These are phyloP conservation scores for Mycosphaerella arachidis DNA, from an alignment of 2,329 filamentous ascomycete species.

Conservation along the genomic window DNA sequence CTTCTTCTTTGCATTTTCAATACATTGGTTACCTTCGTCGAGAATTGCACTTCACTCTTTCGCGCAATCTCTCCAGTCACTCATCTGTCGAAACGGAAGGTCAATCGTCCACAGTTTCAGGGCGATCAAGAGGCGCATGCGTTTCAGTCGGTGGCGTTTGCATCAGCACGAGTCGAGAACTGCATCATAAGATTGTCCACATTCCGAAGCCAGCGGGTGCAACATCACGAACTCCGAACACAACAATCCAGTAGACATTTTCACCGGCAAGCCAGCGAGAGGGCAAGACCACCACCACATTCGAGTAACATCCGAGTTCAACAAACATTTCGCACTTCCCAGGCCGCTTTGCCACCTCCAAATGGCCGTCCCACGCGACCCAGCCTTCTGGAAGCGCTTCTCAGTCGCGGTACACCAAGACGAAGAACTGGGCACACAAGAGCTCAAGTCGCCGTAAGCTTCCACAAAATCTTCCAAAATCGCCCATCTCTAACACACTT, in stretches of 20 bases:
- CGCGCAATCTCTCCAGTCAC: slow-evolving; percentile 9
- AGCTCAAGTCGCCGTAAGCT: slow-evolving; percentile 39
- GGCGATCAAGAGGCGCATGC: neutral
- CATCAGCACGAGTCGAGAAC: neutral
- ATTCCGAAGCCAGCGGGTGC: neutral
- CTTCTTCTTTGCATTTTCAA: neutral
- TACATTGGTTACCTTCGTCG: neutral
- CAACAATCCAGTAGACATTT: neutral
- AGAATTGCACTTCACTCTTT: slow-evolving; percentile 21
- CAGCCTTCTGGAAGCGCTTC: slow-evolving; percentile 58
- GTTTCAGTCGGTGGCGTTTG: slow-evolving; percentile 1
- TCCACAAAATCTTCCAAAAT: slow-evolving; percentile 5
- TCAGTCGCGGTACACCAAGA: slow-evolving; percentile 54
- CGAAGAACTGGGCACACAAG: slow-evolving; percentile 37
- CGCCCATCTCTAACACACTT: neutral
- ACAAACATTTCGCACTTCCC: too few relatives aligned
- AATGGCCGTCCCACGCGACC: slow-evolving; percentile 53
- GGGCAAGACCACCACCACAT: neutral
- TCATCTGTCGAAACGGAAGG: slow-evolving; percentile 2
- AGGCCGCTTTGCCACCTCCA: too few relatives aligned
- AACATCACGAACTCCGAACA: neutral
- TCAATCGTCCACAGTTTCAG: slow-evolving; percentile 3
- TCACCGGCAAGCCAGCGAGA: neutral
- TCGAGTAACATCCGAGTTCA: too few relatives aligned
- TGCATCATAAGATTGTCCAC: neutral